Percentiles rank a stretch among this genome's conserved stretches.
phyloP scores from a whole-genome alignment of 805 yeast species.

The Alloascoidea hylecoeti region DNA sequence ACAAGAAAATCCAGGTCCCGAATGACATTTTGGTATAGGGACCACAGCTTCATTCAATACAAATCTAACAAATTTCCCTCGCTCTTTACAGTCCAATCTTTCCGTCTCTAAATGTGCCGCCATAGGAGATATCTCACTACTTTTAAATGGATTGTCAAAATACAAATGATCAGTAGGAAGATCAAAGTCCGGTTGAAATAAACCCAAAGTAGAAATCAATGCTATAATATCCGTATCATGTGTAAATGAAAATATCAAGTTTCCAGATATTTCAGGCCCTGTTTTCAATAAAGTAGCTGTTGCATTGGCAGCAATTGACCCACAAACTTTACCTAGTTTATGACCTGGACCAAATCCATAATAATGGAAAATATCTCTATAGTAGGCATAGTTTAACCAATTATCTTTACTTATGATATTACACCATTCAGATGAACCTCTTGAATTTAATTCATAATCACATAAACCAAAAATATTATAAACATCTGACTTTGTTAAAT shows the following conservation, averaged over 20 bases:
- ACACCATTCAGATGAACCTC: conserved; percentile 27
- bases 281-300: conserved; percentile 28
- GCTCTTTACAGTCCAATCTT: conserved; percentile 25
- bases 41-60: conserved; percentile 39
- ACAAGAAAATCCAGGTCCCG: conserved; percentile 39
- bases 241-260: conserved; percentile 30
- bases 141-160: conserved; percentile 33
- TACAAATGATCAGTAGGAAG: conserved; percentile 29
- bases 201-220: conserved; percentile 31
- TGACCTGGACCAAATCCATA: conserved; percentile 18
- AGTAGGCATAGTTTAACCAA: conserved; percentile 14
- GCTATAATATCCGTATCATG: conserved; percentile 46
- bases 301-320: conserved; percentile 33
- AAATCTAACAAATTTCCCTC: conserved; percentile 28
- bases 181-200: neutral
- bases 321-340: conserved; percentile 17
- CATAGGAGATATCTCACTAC: conserved; percentile 38
- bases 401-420: conserved; percentile 16
- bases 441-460: conserved; percentile 35
- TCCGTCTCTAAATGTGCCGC: conserved; percentile 40
- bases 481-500: conserved; percentile 25
- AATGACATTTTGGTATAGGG: conserved; percentile 30
- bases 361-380: conserved; percentile 9
- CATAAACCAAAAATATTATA: conserved; percentile 26
- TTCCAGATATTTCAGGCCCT: conserved; percentile 18